phyloP scores from a whole-genome alignment of 495 filamentous ascomycete genomes.

The Tuber brumale region DNA sequence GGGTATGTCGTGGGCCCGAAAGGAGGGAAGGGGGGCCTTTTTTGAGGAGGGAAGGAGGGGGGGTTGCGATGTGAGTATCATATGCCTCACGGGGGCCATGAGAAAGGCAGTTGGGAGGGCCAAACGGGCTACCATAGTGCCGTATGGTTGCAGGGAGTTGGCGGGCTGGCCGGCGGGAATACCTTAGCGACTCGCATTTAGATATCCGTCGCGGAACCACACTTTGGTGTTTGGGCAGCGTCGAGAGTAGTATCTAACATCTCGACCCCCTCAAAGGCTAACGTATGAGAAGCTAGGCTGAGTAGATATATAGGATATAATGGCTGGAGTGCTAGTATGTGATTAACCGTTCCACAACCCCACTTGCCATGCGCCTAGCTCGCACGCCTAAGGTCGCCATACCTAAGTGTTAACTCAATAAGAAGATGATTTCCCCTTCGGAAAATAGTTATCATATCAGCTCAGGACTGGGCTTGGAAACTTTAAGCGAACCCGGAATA shows the following conservation, averaged over 20 bases:
- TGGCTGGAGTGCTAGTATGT: not conserved
- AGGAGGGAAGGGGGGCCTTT: not conserved
- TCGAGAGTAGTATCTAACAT: not conserved
- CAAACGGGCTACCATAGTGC: not conserved
- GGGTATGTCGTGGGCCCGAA: not conserved
- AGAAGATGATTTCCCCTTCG: not conserved
- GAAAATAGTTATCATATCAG: not conserved
- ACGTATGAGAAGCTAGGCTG: not conserved
- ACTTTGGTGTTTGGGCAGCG: not conserved
- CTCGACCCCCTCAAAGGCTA: not conserved
- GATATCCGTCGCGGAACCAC: not conserved
- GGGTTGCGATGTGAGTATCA: not conserved
- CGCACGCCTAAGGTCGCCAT: not conserved
- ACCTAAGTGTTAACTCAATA: not conserved
- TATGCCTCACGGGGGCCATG: not conserved
- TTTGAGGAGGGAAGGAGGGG: not conserved
- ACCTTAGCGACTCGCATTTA: not conserved
- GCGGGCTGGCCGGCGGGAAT: not conserved
- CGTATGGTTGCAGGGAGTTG: not conserved
- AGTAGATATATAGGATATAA: not conserved
- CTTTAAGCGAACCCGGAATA: not conserved
- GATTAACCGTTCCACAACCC: not conserved
- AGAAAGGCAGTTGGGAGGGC: not conserved
- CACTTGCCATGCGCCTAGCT: not conserved
- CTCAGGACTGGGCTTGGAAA: not conserved